Evolutionary conservation across 768 basidiomycete genomes (phyloP).

Genomic region (Roridomyces roridus): DNA sequence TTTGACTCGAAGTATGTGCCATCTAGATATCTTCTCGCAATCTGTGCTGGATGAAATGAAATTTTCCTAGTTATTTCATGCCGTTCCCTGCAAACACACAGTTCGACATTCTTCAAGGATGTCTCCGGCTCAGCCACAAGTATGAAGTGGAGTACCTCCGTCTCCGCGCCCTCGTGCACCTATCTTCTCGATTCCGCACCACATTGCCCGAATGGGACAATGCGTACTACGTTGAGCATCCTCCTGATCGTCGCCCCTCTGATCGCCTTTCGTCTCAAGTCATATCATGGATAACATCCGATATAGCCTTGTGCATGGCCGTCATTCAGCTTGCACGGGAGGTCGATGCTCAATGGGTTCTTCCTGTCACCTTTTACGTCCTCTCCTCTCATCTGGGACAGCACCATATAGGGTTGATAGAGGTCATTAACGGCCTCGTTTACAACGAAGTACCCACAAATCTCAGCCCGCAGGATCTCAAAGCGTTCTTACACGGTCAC

Average conservation of each 20-base stretch:
- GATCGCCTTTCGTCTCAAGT: too few species aligned
- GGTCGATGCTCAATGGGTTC: conserved; percentile 13
- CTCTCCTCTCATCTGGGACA: not conserved
- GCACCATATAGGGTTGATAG: not conserved
- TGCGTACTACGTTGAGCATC: too few species aligned
- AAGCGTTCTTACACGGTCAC: not conserved
- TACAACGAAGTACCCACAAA: not conserved
- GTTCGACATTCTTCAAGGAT: not conserved
- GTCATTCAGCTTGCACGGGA: conserved; percentile 17
- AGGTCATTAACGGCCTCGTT: not conserved
- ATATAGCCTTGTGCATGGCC: too few species aligned
- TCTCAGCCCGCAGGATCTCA: not conserved
- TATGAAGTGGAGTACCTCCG: not conserved
- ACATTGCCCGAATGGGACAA: too few species aligned
- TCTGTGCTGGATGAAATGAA: too few species aligned
- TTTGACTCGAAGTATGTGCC: conserved; percentile 8
- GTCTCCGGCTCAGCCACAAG: conserved; percentile 6
- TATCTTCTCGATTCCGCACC: not conserved
- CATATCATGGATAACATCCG: too few species aligned
- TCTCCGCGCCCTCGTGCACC: not conserved
- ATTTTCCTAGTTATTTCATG: not conserved
- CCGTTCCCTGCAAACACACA: not conserved
- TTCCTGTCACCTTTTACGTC: conserved; percentile 8
- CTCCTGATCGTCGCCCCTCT: too few species aligned
- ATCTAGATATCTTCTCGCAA: not conserved